Conservation (phyloP, 169 alveolate genomes). For the Cryptosporidium parvum region DNA sequence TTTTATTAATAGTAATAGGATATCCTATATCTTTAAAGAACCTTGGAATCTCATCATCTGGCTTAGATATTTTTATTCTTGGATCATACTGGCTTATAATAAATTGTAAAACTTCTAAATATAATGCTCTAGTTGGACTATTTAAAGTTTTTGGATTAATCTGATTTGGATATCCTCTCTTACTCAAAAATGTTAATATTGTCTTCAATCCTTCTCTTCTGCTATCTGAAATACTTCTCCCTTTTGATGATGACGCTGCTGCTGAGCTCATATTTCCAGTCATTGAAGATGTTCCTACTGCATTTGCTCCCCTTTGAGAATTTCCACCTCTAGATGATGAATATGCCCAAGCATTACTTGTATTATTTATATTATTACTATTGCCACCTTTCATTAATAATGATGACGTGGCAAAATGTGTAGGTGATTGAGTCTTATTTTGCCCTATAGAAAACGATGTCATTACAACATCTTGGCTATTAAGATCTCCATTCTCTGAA, state of each 20-base stretch:
- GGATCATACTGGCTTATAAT: constrained; percentile 60
- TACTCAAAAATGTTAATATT: constrained; percentile 70
- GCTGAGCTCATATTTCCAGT: constrained; percentile 9
- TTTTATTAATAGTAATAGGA: constrained; percentile 83
- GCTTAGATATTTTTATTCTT: constrained; percentile 51
- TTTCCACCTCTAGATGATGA: constrained; percentile 62
- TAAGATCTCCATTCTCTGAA: constrained; percentile 31
- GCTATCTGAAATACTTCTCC: constrained; percentile 34
- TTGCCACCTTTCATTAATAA: constrained; percentile 6
- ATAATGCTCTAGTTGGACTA: constrained; percentile 66
- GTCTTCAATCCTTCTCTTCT: constrained; percentile 68
- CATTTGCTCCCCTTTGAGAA: constrained; percentile 17
- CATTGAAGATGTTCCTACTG: constrained; percentile 6
- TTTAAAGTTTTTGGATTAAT: constrained; percentile 64
- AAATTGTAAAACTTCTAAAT: constrained; percentile 62
- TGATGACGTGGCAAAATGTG: constrained; percentile 72
- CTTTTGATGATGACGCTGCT: constrained; percentile 45
- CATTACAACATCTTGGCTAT: constrained; percentile 16
- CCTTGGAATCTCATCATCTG: constrained; percentile 76
- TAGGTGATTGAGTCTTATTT: constrained; percentile 52
- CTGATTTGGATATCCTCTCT: constrained; percentile 68
- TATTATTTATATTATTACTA: neutral
- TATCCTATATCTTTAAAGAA: constrained; percentile 83
- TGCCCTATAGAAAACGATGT: constrained; percentile 21
- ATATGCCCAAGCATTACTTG: neutral